Conservation (phyloP, 78 protist species). For the slime mould (Dictyostelium discoideum) region DNA sequence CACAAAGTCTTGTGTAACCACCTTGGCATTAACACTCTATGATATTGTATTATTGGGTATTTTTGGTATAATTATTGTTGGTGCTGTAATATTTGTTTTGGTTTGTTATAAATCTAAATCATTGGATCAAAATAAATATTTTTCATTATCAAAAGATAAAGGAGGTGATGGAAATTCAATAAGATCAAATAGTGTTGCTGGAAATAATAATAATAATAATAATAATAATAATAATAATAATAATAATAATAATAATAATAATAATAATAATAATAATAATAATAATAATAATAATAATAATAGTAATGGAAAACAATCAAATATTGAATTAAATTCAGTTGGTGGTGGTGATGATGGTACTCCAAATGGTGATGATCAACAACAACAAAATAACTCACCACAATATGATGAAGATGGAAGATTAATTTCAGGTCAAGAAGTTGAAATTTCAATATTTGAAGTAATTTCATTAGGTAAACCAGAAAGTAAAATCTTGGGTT, state of each 20-base stretch:
- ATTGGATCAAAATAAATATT: constrained; percentile 37
- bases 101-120: constrained; percentile 45
- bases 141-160: background rate
- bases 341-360: background rate
- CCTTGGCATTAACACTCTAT: constrained; percentile 22
- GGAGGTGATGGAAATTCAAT: background rate
- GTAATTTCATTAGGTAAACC: constrained; percentile 50
- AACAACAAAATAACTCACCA: background rate
- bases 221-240: no score
- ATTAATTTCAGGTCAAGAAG: background rate
- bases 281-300: no score
- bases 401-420: constrained; percentile 4
- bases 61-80: constrained; percentile 32
- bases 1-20: constrained; percentile 30
- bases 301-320: constrained; percentile 8
- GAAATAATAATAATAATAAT: no score
- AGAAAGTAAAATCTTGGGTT: background rate
- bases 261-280: no score
- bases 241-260: no score
- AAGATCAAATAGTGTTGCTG: background rate
- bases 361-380: background rate
- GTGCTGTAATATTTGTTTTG: background rate
- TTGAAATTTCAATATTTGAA: constrained; percentile 33
- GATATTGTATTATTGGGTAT: constrained; percentile 22
- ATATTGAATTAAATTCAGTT: constrained; percentile 6